A percentile compares a stretch with the other conserved stretches of the same genome.
These are phyloP conservation scores for Saccharomycopsis vini DNA, from an alignment of 805 yeast species.

Conservation along the genomic window DNA sequence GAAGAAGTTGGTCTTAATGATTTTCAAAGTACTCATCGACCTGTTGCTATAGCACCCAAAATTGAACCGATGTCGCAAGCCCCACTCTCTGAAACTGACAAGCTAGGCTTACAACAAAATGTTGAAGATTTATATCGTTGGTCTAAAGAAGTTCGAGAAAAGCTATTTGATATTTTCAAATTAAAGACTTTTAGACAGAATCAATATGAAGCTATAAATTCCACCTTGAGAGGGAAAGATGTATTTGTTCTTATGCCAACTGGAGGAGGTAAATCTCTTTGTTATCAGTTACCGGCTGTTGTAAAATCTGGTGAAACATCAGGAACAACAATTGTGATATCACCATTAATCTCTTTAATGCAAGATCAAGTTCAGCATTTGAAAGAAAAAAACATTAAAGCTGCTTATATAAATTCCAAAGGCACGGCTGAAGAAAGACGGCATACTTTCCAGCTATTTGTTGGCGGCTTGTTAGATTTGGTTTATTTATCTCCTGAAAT, in stretches of 20 bases:
- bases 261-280: constrained; percentile 95
- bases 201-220: constrained; percentile 79
- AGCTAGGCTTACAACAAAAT: neutral
- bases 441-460: constrained; percentile 51
- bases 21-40: constrained; percentile 16
- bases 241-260: constrained; percentile 97
- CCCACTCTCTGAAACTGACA: constrained; percentile 19
- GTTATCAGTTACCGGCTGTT: constrained; percentile 92
- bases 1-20: constrained; percentile 22
- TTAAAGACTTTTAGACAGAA: constrained; percentile 64
- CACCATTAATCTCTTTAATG: constrained; percentile 94
- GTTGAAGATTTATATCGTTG: constrained; percentile 32
- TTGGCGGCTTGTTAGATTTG: constrained; percentile 59
- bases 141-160: constrained; percentile 57
- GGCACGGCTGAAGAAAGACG: constrained; percentile 55
- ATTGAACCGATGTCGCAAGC: constrained; percentile 7
- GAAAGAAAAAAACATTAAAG: constrained; percentile 54
- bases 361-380: constrained; percentile 92
- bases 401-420: constrained; percentile 83
- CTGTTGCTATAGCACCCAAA: constrained; percentile 23
- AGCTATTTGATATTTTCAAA: constrained; percentile 52
- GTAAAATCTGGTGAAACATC: constrained; percentile 61
- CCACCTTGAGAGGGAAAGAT: constrained; percentile 69
- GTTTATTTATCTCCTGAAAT: constrained; percentile 92
- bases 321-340: constrained; percentile 86